These are phyloP conservation scores for Neoascochyta sp. DNA, from an alignment of 2,329 filamentous ascomycete genomes.

Conservation along the genomic window DNA sequence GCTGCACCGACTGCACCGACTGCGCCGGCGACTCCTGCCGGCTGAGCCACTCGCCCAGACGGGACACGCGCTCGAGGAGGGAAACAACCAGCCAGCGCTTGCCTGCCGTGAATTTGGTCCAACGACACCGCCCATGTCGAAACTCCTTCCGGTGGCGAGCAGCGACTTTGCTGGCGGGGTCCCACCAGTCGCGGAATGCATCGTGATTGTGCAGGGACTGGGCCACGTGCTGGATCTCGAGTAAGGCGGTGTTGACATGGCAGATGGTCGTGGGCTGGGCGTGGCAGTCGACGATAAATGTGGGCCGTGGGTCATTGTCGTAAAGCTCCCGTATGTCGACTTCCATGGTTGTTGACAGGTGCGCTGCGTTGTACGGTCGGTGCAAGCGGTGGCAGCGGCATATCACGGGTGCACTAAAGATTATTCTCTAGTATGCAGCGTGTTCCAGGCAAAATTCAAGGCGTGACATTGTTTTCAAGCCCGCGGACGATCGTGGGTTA, in stretches of 20 bases:
- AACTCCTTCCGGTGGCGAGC: slow-evolving; percentile 6
- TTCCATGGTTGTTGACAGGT: too few species aligned
- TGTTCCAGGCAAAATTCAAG: too few species aligned
- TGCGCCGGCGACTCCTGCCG: too few species aligned
- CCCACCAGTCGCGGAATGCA: slow-evolving; percentile 13
- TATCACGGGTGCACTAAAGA: too few species aligned
- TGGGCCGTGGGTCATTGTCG: slow-evolving; percentile 12
- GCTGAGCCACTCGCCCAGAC: too few species aligned
- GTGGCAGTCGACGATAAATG: slow-evolving; percentile 11
- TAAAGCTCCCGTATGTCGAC: slow-evolving; percentile 9
- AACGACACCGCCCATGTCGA: slow-evolving; percentile 8
- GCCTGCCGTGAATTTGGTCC: slow-evolving; percentile 8
- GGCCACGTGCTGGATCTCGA: slow-evolving; percentile 6
- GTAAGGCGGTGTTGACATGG: slow-evolving; percentile 10
- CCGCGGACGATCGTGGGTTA: too few species aligned
- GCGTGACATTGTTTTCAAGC: too few species aligned
- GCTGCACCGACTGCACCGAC: too few species aligned
- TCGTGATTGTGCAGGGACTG: slow-evolving; percentile 5
- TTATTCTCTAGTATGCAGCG: too few species aligned
- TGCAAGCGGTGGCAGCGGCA: too few species aligned
- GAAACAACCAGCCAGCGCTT: slow-evolving; percentile 8
- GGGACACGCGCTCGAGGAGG: slow-evolving; percentile 1
- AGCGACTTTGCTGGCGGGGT: slow-evolving; percentile 7
- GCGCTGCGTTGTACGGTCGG: too few species aligned
- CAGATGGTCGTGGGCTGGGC: slow-evolving; percentile 2